Percentiles rank a stretch among this genome's conserved stretches.
phyloP scores from a whole-genome alignment of 805 yeast species.

The Torulaspora indica region DNA sequence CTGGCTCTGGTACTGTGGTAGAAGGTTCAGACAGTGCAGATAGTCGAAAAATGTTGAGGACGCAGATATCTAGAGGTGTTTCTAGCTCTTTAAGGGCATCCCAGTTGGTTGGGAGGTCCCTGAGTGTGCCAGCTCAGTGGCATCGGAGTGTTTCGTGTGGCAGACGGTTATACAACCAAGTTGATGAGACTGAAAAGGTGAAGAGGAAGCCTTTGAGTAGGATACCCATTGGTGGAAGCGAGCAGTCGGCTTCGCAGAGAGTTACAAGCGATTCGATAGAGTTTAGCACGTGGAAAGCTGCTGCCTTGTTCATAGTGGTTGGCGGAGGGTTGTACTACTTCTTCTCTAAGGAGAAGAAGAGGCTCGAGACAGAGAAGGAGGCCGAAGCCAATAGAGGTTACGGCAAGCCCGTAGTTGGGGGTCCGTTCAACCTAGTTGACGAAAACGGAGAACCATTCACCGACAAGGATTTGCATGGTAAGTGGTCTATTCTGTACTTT shows the following conservation, averaged over 20 bases:
- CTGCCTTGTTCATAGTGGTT: constrained; percentile 55
- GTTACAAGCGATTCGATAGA: constrained; percentile 42
- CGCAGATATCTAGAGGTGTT: background rate
- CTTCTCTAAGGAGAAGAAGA: constrained; percentile 71
- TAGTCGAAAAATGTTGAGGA: constrained; percentile 7
- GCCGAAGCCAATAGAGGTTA: constrained; percentile 82
- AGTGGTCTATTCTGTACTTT: constrained; percentile 82
- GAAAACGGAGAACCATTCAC: constrained; percentile 70
- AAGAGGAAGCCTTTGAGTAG: constrained; percentile 64
- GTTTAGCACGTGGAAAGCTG: constrained; percentile 82
- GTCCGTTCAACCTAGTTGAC: constrained; percentile 73
- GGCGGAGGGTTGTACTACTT: constrained; percentile 71
- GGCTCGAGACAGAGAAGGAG: constrained; percentile 66
- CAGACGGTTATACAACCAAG: background rate
- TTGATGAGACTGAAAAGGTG: background rate
- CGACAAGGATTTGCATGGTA: constrained; percentile 67
- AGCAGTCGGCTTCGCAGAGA: constrained; percentile 14
- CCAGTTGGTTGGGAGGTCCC: background rate
- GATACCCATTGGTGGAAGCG: constrained; percentile 66
- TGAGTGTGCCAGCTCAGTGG: constrained; percentile 1
- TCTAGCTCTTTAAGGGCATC: background rate
- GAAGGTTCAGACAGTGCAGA: too few relatives aligned
- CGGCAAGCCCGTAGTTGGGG: constrained; percentile 92
- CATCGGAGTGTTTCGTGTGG: constrained; percentile 2
- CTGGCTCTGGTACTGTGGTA: background rate